These are phyloP conservation scores for Penicillium arizonense DNA, from an alignment of 495 filamentous ascomycete species.

Conservation along the genomic window DNA sequence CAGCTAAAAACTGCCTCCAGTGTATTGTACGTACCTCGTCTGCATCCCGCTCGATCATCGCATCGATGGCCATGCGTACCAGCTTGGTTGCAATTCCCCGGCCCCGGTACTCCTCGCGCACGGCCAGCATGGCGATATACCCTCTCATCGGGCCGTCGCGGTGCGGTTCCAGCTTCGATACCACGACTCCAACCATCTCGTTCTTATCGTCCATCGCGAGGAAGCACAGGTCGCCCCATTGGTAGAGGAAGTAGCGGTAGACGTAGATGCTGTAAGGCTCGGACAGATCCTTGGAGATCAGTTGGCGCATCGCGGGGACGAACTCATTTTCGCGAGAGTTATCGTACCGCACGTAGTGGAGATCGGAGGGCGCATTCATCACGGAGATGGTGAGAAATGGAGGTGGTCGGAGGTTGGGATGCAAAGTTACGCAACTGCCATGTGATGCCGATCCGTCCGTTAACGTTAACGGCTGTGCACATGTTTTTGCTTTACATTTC, in stretches of 20 bases:
- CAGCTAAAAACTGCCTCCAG: background rate
- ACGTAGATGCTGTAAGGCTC: conserved; percentile 99
- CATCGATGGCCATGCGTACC: conserved; percentile 87
- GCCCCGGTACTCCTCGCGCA: conserved; percentile 72
- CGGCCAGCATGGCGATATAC: conserved; percentile 98
- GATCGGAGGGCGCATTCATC: conserved; percentile 40
- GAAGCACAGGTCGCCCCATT: conserved; percentile 96
- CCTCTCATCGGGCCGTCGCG: conserved; percentile 77
- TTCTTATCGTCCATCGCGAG: conserved; percentile 69
- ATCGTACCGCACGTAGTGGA: conserved; percentile 84
- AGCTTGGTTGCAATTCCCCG: conserved; percentile 88
- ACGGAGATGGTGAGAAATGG: conserved; percentile 7
- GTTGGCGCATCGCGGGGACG: conserved; percentile 80
- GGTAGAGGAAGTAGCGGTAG: conserved; percentile 96
- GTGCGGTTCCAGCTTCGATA: conserved; percentile 93
- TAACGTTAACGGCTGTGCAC: conserved; percentile 3
- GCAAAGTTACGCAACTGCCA: conserved; percentile 25
- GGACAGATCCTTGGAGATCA: conserved; percentile 96
- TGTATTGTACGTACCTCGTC: conserved; percentile 64
- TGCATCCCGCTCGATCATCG: conserved; percentile 79
- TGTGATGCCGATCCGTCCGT: conserved; percentile 35
- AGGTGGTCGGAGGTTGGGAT: conserved; percentile 1
- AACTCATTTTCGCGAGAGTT: conserved; percentile 73
- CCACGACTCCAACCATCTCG: conserved; percentile 80
- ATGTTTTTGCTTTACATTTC: conserved; percentile 13